A percentile compares a stretch with the other conserved stretches of the same genome.
Conservation (phyloP, 2,329 filamentous ascomycete genomes). For the Colletotrichum tropicicola region DNA sequence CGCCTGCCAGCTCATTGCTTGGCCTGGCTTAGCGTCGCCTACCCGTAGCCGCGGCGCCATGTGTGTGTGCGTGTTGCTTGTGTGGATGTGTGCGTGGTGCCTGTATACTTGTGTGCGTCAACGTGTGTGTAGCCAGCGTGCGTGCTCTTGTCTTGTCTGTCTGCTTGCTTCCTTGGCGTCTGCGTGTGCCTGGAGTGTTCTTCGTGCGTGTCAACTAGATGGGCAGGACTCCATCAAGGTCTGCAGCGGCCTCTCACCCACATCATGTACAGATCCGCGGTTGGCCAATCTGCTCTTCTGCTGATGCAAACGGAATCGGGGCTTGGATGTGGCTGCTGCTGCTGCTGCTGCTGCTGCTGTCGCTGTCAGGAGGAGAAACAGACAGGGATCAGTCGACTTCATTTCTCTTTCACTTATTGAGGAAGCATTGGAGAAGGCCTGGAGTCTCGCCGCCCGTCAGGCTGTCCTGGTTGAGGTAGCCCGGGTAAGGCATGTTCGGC, state of each 20-base stretch:
- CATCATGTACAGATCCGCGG: conserved; percentile 11
- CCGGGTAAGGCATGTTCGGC: background rate
- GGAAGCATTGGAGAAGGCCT: background rate
- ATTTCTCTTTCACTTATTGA: background rate
- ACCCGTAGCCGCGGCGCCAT: conserved; percentile 26
- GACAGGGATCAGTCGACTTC: background rate
- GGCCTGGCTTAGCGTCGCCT: conserved; percentile 13
- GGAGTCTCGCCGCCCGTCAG: background rate
- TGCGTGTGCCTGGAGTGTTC: background rate
- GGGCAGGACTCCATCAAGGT: background rate
- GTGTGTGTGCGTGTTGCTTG: conserved; percentile 34
- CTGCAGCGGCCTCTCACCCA: conserved; percentile 1
- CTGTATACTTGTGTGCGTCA: conserved; percentile 6
- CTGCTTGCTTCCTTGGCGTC: background rate
- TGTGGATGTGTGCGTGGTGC: conserved; percentile 30
- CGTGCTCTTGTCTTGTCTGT: background rate
- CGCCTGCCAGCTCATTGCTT: conserved; percentile 20
- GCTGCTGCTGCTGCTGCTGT: background rate
- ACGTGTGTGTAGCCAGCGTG: conserved; percentile 11
- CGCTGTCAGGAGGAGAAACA: background rate
- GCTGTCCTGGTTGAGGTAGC: background rate
- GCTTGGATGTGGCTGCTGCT: conserved; percentile 18
- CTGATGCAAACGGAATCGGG: conserved; percentile 15
- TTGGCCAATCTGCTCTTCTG: conserved; percentile 1
- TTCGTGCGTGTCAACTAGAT: conserved; percentile 7